phyloP scores from a whole-genome alignment of 805 yeast species.

The Candida endomychidarum region DNA sequence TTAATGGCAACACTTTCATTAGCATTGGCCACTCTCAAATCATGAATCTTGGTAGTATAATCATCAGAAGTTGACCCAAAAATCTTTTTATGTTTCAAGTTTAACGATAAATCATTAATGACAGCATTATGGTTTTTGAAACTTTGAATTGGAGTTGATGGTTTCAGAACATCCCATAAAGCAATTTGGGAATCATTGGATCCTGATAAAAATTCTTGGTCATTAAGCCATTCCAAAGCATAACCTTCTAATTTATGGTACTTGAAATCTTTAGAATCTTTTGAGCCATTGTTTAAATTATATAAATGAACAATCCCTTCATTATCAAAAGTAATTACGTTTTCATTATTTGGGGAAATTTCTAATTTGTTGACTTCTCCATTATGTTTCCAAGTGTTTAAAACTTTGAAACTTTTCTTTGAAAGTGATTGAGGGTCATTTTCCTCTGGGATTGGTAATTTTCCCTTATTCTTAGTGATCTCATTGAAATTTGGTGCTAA shows the following conservation, averaged over 20 bases:
- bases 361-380: conserved; percentile 67
- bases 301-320: conserved; percentile 51
- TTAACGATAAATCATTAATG: conserved; percentile 70
- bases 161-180: conserved; percentile 59
- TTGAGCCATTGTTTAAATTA: conserved; percentile 23
- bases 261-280: conserved; percentile 34
- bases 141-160: conserved; percentile 46
- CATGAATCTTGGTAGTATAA: conserved; percentile 58
- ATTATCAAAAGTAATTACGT: conserved; percentile 56
- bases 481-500: conserved; percentile 36
- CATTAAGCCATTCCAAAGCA: conserved; percentile 66
- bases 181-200: conserved; percentile 68
- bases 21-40: conserved; percentile 41
- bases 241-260: conserved; percentile 68
- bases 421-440: conserved; percentile 17
- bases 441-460: conserved; percentile 25
- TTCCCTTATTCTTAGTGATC: conserved; percentile 23
- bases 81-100: conserved; percentile 27
- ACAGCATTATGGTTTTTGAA: conserved; percentile 54
- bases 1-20: conserved; percentile 43
- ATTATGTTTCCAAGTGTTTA: conserved; percentile 57
- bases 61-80: conserved; percentile 78
- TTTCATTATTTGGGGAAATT: conserved; percentile 47
- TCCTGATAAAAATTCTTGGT: conserved; percentile 54
- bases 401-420: conserved; percentile 39